phyloP scores from a whole-genome alignment of 2,329 filamentous ascomycete genomes.

The Calonectria ilicicola region DNA sequence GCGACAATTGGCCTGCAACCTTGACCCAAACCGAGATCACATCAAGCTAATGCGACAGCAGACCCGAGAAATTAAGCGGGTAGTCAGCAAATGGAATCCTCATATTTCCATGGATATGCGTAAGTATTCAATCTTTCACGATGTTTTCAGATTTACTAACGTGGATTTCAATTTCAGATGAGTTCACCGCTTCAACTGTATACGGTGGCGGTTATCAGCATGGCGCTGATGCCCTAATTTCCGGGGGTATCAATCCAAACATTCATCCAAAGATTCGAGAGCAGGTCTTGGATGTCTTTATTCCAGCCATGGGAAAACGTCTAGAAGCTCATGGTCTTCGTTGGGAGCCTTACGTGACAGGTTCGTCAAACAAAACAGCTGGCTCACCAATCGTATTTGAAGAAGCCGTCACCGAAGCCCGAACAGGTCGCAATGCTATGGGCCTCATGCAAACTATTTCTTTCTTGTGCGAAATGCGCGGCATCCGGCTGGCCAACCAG shows the following conservation, averaged over 20 bases:
- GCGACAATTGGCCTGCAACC: background rate
- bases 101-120: background rate
- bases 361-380: background rate
- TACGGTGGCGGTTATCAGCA: background rate
- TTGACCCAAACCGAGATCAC: background rate
- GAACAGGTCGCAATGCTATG: background rate
- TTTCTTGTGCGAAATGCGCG: background rate
- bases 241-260: background rate
- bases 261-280: background rate
- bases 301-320: background rate
- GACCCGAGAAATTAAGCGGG: background rate
- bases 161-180: background rate
- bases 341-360: background rate
- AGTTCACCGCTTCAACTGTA: background rate
- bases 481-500: background rate
- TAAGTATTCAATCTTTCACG: background rate
- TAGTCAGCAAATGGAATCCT: background rate
- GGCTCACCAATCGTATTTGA: background rate
- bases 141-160: too few relatives aligned
- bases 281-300: background rate
- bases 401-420: background rate
- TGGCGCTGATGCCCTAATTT: background rate
- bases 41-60: conserved; percentile 1
- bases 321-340: background rate
- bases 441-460: background rate